Conservation (phyloP, 441 rosid species). For the Populus trichocarpa region DNA sequence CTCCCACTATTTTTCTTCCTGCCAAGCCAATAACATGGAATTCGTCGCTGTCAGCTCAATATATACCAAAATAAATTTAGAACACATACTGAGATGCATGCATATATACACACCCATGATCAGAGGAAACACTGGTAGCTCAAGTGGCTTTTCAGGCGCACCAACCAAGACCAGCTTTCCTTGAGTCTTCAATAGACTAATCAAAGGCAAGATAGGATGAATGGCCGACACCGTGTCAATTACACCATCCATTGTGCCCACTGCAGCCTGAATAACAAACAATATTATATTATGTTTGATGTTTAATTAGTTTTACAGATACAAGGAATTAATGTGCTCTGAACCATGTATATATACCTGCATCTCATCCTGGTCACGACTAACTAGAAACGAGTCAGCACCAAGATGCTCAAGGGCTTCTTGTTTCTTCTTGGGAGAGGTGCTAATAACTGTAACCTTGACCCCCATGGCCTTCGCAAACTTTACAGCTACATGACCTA, state of each 20-base stretch:
- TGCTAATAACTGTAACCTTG: slow-evolving; percentile 48
- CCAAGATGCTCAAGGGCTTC: slow-evolving; percentile 43
- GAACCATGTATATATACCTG: slow-evolving; percentile 11
- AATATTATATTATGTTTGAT: too few relatives aligned
- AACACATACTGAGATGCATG: background rate
- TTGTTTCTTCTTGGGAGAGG: slow-evolving; percentile 35
- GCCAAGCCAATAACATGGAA: background rate
- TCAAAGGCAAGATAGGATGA: slow-evolving; percentile 44
- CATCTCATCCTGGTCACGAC: slow-evolving; percentile 31
- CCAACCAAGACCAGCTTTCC: slow-evolving; percentile 61
- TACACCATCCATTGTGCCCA: slow-evolving; percentile 62
- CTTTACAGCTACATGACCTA: slow-evolving; percentile 51
- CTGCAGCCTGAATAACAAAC: slow-evolving; percentile 30
- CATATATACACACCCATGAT: slow-evolving; percentile 26
- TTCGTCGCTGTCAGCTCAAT: background rate
- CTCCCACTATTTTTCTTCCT: slow-evolving; percentile 49
- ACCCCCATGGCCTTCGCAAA: slow-evolving; percentile 52
- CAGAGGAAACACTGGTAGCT: slow-evolving; percentile 44
- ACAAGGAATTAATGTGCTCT: too few relatives aligned
- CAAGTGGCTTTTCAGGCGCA: slow-evolving; percentile 44
- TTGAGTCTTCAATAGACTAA: slow-evolving; percentile 44
- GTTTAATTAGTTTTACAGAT: too few relatives aligned
- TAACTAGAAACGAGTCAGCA: slow-evolving; percentile 44
- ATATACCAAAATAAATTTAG: background rate
- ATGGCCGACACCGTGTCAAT: slow-evolving; percentile 63